These are phyloP conservation scores for Myxozyma vanderwaltii DNA, from an alignment of 805 yeast genomes.

Conservation along the genomic window DNA sequence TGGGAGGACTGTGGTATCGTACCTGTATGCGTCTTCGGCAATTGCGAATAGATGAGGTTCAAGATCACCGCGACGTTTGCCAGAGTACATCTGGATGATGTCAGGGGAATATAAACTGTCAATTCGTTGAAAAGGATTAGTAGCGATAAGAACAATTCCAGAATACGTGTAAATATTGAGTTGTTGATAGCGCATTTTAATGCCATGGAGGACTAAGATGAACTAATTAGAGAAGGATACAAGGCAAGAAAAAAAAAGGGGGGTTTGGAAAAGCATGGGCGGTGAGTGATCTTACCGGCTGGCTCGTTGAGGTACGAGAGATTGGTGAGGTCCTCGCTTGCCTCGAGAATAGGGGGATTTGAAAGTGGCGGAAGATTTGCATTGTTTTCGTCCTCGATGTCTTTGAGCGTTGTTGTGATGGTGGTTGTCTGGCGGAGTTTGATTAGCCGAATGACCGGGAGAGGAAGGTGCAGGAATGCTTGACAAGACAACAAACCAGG, in stretches of 20 bases:
- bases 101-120: slow-evolving; percentile 90
- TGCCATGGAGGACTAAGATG: slow-evolving; percentile 75
- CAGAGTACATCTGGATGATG: slow-evolving; percentile 92
- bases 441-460: background rate
- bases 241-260: background rate
- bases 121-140: slow-evolving; percentile 91
- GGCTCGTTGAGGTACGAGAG: slow-evolving; percentile 94
- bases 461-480: background rate
- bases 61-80: slow-evolving; percentile 87
- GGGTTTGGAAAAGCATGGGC: too few species aligned
- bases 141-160: slow-evolving; percentile 94
- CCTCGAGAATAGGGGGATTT: slow-evolving; percentile 88
- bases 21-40: slow-evolving; percentile 88
- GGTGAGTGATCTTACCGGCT: slow-evolving; percentile 50
- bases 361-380: slow-evolving; percentile 76
- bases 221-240: background rate
- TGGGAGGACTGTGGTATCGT: background rate
- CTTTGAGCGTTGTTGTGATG: slow-evolving; percentile 32
- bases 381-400: slow-evolving; percentile 41
- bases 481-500: background rate
- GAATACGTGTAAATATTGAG: slow-evolving; percentile 92
- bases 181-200: slow-evolving; percentile 83
- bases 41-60: slow-evolving; percentile 97
- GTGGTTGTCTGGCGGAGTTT: slow-evolving; percentile 30
- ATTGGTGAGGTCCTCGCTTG: slow-evolving; percentile 91